phyloP scores from a whole-genome alignment of 495 filamentous ascomycete species.

The Neurospora hispaniola region DNA sequence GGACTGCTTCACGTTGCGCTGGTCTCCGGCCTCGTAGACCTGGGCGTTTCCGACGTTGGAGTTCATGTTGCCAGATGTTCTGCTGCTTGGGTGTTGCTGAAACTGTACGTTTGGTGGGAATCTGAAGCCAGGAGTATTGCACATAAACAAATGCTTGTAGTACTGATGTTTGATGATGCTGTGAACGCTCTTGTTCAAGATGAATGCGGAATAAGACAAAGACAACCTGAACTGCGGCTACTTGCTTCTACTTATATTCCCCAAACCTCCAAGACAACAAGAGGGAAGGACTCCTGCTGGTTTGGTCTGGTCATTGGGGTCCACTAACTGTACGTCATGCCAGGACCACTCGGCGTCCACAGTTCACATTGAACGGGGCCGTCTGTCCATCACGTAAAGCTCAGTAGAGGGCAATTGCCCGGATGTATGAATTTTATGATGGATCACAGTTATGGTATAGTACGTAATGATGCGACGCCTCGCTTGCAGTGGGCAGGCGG shows the following conservation, averaged over 20 bases:
- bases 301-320: not conserved
- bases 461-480: not conserved
- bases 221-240: not conserved
- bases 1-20: constrained; percentile 51
- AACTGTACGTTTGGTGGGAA: not conserved
- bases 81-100: not conserved
- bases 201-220: not conserved
- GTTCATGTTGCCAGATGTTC: constrained; percentile 2
- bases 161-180: not conserved
- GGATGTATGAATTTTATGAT: not conserved
- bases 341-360: not conserved
- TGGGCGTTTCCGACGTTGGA: constrained; percentile 32
- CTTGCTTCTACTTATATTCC: not conserved
- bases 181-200: not conserved
- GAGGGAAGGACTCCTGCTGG: not conserved
- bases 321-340: not conserved
- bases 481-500: not conserved
- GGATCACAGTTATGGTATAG: not conserved
- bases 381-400: not conserved
- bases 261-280: not conserved
- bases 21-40: constrained; percentile 50
- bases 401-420: not conserved
- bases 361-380: not conserved
- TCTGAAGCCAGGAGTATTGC: not conserved
- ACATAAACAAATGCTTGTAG: not conserved